Conservation (phyloP, 495 filamentous ascomycete genomes). For the Trichoderma gamsii region DNA sequence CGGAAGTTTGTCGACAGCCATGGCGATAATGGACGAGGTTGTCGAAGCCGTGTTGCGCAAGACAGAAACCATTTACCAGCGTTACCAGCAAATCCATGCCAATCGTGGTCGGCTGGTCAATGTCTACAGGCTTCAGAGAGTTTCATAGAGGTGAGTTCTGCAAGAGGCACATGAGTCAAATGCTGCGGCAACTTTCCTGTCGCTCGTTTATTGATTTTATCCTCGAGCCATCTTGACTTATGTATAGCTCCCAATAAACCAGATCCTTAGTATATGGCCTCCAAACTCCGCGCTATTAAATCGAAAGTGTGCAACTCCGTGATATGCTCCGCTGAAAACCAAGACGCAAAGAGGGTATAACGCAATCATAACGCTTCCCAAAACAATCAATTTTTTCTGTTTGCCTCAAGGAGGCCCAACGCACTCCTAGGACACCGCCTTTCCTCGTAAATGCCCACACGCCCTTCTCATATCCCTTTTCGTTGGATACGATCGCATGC, state of each 20-base stretch:
- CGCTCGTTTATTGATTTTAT: background rate
- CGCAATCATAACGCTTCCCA: slow-evolving; percentile 2
- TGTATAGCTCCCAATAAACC: background rate
- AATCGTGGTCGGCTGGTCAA: too few relatives aligned
- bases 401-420: background rate
- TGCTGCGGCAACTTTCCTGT: too few relatives aligned
- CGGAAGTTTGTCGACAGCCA: too few relatives aligned
- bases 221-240: background rate
- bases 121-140: too few relatives aligned
- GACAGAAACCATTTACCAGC: too few relatives aligned
- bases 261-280: background rate
- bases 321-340: slow-evolving; percentile 4
- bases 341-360: background rate
- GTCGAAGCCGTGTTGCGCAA: too few relatives aligned
- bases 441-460: background rate
- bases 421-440: background rate
- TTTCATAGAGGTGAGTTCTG: too few relatives aligned
- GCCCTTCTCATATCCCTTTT: background rate
- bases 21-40: too few relatives aligned
- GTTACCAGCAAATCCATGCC: too few relatives aligned
- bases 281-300: slow-evolving; percentile 1
- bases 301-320: background rate
- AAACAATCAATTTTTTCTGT: background rate
- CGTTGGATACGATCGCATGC: background rate
- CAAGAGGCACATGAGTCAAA: too few relatives aligned